Evolutionary conservation across 805 yeast genomes (phyloP).

Genomic region (Suhomyces sp.): DNA sequence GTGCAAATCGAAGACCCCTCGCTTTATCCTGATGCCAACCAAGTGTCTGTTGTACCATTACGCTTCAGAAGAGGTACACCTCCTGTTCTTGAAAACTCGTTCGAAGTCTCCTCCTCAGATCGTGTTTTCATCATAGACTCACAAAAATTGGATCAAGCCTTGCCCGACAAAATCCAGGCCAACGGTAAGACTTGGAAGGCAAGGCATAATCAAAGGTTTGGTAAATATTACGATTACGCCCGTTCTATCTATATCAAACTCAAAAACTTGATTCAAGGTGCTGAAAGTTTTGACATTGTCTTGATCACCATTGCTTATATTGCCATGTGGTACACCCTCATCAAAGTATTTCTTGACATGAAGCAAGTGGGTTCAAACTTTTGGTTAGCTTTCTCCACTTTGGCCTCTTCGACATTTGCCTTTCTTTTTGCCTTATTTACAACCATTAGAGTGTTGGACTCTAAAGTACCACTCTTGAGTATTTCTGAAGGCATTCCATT

Average conservation of each 20-base stretch:
- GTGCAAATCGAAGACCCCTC: slow-evolving; percentile 42
- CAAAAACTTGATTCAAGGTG: slow-evolving; percentile 54
- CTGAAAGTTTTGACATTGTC: slow-evolving; percentile 83
- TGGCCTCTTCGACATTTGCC: slow-evolving; percentile 78
- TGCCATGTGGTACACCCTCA: slow-evolving; percentile 84
- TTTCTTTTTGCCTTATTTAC: slow-evolving; percentile 72
- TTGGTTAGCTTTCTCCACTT: slow-evolving; percentile 81
- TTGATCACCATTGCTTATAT: slow-evolving; percentile 76
- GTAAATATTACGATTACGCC: slow-evolving; percentile 55
- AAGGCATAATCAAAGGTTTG: slow-evolving; percentile 55
- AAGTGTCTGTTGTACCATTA: slow-evolving; percentile 53
- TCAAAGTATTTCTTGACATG: slow-evolving; percentile 76
- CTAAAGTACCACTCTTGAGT: slow-evolving; percentile 67
- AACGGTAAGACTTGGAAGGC: slow-evolving; percentile 60
- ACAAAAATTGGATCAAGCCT: slow-evolving; percentile 23
- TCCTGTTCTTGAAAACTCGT: slow-evolving; percentile 42
- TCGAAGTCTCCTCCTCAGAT: slow-evolving; percentile 40
- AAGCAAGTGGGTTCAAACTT: slow-evolving; percentile 74
- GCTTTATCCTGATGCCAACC: slow-evolving; percentile 43
- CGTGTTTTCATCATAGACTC: slow-evolving; percentile 40
- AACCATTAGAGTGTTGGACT: slow-evolving; percentile 53
- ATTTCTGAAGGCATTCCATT: slow-evolving; percentile 92
- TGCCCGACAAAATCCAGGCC: slow-evolving; percentile 25
- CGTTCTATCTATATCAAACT: slow-evolving; percentile 41
- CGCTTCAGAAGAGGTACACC: slow-evolving; percentile 49